Conservation (phyloP, 179 eudicot genomes). For the Nepenthes alata region DNA sequence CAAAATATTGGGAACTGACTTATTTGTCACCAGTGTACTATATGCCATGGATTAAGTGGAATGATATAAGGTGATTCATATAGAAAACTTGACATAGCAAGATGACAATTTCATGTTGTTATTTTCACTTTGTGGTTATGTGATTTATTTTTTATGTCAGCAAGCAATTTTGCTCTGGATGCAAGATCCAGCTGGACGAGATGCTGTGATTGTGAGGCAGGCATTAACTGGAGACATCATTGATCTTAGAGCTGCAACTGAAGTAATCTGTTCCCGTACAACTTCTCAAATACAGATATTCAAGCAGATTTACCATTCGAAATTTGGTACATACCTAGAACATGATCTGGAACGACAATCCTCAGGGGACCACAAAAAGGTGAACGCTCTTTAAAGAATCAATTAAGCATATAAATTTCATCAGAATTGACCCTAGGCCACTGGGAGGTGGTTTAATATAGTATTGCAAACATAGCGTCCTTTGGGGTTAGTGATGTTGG, state of each 20-base stretch:
- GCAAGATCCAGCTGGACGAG: conserved; percentile 60
- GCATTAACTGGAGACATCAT: conserved; percentile 18
- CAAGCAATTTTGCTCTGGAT: conserved; percentile 60
- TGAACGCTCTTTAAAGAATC: conserved; percentile 2
- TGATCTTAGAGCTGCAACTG: conserved; percentile 38
- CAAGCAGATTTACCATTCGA: conserved; percentile 35
- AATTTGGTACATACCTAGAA: conserved; percentile 35
- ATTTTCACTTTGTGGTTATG: neutral
- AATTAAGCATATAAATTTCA: neutral
- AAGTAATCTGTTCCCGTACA: conserved; percentile 55
- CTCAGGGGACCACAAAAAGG: conserved; percentile 48
- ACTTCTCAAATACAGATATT: conserved; percentile 36
- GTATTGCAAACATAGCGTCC: neutral
- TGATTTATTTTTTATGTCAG: conserved; percentile 16
- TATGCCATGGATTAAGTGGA: too few relatives aligned
- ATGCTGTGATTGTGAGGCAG: conserved; percentile 42
- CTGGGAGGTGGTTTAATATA: neutral
- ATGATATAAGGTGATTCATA: too few relatives aligned
- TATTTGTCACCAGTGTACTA: too few relatives aligned
- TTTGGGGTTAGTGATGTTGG: too few relatives aligned
- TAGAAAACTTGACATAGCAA: neutral
- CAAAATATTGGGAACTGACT: too few relatives aligned
- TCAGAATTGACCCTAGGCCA: neutral
- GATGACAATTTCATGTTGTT: too few relatives aligned
- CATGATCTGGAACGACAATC: conserved; percentile 34